These are phyloP conservation scores for Fusarium concolor DNA, from an alignment of 2,329 filamentous ascomycete genomes.

Conservation along the genomic window DNA sequence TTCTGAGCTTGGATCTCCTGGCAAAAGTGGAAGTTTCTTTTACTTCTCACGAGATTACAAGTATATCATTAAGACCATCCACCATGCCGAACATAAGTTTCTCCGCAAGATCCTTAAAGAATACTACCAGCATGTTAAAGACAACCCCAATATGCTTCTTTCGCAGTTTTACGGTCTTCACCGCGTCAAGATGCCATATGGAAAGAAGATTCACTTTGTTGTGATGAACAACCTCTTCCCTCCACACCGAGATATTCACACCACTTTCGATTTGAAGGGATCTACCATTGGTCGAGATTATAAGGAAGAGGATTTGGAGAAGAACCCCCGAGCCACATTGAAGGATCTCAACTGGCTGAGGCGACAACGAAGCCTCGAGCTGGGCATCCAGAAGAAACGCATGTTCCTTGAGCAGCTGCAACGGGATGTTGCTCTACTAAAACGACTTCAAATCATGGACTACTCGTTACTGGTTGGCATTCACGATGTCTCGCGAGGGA, in stretches of 20 bases:
- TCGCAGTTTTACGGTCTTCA: constrained; percentile 98
- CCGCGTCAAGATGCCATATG: constrained; percentile 97
- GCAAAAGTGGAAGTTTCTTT: constrained; percentile 99
- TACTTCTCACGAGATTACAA: constrained; percentile 99
- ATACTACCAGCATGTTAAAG: constrained; percentile 91
- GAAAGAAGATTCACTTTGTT: constrained; percentile 98
- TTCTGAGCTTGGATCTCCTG: constrained; percentile 94
- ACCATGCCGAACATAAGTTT: constrained; percentile 93
- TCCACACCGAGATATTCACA: constrained; percentile 95
- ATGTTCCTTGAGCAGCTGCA: constrained; percentile 91
- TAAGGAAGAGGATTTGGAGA: constrained; percentile 85
- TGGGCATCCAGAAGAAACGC: constrained; percentile 88
- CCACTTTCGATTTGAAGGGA: constrained; percentile 96
- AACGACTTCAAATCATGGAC: constrained; percentile 96
- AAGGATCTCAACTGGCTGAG: constrained; percentile 98
- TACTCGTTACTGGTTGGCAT: constrained; percentile 96
- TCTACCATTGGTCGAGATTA: constrained; percentile 95
- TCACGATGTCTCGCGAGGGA: constrained; percentile 89
- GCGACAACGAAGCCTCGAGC: constrained; percentile 84
- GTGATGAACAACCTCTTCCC: constrained; percentile 99
- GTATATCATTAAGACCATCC: constrained; percentile 99
- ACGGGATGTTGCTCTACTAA: constrained; percentile 85
- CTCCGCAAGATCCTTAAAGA: constrained; percentile 86
- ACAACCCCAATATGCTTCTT: constrained; percentile 95
- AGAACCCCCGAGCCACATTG: constrained; percentile 90